These are phyloP conservation scores for Zygosaccharomyces pseudobailii DNA, from an alignment of 1,139 yeast genomes.

Conservation along the genomic window DNA sequence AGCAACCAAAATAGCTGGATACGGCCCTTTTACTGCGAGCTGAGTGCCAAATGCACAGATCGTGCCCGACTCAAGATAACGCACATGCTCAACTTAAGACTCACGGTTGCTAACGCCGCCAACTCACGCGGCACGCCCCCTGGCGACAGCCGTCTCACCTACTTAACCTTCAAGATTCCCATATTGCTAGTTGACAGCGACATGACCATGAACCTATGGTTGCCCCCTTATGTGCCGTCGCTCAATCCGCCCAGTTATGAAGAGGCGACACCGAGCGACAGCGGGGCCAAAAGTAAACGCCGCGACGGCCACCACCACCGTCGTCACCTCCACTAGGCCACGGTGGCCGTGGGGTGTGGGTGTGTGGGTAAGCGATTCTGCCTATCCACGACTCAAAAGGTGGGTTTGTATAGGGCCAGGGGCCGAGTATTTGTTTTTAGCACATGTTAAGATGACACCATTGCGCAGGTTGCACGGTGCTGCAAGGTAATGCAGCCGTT, in stretches of 20 bases:
- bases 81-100: conserved; percentile 15
- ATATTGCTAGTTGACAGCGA: conserved; percentile 20
- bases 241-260: background rate
- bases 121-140: background rate
- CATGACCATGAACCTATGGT: conserved; percentile 18
- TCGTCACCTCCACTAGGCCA: too few species aligned
- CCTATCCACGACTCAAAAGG: too few species aligned
- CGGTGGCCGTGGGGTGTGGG: too few species aligned
- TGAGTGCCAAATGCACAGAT: conserved; percentile 7
- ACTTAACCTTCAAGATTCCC: conserved; percentile 17
- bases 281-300: too few species aligned
- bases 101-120: conserved; percentile 6
- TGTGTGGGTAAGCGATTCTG: too few species aligned
- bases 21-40: conserved; percentile 19
- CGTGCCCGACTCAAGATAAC: conserved; percentile 21
- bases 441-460: too few species aligned
- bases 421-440: too few species aligned
- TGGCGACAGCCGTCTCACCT: background rate
- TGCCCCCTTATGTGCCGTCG: conserved; percentile 19
- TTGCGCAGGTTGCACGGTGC: too few species aligned
- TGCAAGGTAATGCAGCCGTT: too few species aligned
- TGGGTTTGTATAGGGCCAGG: too few species aligned
- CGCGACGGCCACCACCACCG: too few species aligned
- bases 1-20: conserved; percentile 6
- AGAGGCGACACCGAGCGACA: background rate